Evolutionary conservation across 78 protist genomes (phyloP).

Genomic region (slime mould (Dictyostelium discoideum)): DNA sequence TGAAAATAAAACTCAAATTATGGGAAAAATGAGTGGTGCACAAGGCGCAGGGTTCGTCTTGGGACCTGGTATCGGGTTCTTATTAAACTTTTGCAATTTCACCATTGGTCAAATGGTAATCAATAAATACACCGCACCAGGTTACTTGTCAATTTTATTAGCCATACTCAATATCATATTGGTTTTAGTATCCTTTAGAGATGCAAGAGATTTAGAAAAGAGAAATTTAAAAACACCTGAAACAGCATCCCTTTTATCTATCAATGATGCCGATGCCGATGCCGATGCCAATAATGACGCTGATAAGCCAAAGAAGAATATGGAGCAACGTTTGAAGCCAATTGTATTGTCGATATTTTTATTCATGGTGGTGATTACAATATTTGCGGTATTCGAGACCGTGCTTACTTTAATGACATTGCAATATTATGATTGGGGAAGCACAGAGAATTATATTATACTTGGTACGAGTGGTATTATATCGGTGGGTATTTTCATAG

Average conservation of each 20-base stretch:
- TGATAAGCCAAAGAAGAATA: not conserved
- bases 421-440: constrained; percentile 14
- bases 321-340: not conserved
- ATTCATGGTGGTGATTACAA: constrained; percentile 8
- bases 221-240: not conserved
- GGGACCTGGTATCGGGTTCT: constrained; percentile 44
- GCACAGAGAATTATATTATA: not conserved
- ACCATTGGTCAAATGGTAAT: not conserved
- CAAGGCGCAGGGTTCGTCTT: constrained; percentile 68
- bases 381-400: constrained; percentile 36
- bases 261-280: too few species aligned
- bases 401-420: not conserved
- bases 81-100: not conserved
- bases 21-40: constrained; percentile 37
- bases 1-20: constrained; percentile 15
- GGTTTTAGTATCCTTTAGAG: constrained; percentile 17
- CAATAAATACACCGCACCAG: constrained; percentile 64
- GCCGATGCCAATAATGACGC: not conserved
- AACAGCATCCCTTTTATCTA: not conserved
- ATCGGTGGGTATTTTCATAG: not conserved
- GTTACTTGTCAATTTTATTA: constrained; percentile 20
- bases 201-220: not conserved
- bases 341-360: not conserved
- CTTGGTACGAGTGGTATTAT: not conserved
- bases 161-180: not conserved